phyloP scores from a whole-genome alignment of 345 rosid species.

The Alliaria petiolata region DNA sequence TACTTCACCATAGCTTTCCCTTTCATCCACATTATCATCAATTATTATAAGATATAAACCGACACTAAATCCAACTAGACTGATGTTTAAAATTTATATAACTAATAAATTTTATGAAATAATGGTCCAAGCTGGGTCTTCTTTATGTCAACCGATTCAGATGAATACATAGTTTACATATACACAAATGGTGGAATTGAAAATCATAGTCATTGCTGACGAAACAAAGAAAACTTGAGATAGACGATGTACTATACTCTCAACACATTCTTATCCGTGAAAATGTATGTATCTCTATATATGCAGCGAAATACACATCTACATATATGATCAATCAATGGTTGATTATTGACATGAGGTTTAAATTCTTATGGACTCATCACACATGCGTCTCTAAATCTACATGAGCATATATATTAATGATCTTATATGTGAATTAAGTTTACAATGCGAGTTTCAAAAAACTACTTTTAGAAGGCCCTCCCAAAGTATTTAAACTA shows the following conservation, averaged over 20 bases:
- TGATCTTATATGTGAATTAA: neutral
- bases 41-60: slow-evolving; percentile 4
- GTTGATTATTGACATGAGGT: neutral
- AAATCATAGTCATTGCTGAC: neutral
- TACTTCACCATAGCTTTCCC: slow-evolving; percentile 11
- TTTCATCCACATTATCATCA: slow-evolving; percentile 22
- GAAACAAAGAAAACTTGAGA: neutral
- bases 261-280: too few species aligned
- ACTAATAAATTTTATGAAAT: neutral
- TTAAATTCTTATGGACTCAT: neutral
- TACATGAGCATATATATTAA: neutral
- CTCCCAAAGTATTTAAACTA: neutral
- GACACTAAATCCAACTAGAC: slow-evolving; percentile 7
- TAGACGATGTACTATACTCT: too few species aligned
- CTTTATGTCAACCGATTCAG: slow-evolving; percentile 13
- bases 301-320: neutral
- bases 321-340: neutral
- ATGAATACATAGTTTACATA: neutral
- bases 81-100: neutral
- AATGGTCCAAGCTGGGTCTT: slow-evolving; percentile 12
- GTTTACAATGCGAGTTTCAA: neutral
- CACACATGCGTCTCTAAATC: neutral
- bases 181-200: too few species aligned
- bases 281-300: too few species aligned
- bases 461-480: neutral